Base-by-base conservation (phyloP, 1,284 basidiomycete genomes). In the Dichomitus squalens region DNA sequence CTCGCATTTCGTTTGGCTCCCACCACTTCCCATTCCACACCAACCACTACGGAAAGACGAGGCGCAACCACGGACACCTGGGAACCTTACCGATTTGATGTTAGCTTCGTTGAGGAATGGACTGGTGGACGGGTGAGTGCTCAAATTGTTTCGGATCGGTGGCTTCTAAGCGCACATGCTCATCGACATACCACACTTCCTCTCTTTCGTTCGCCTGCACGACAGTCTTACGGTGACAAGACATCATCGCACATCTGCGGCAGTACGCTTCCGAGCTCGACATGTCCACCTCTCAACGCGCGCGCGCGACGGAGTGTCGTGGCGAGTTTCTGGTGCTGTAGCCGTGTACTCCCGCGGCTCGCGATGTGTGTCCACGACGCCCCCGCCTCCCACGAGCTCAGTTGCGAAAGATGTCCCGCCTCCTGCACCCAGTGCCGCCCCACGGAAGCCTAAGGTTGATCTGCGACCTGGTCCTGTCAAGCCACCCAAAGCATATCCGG, bases 381-480 rank as follows among this genome's bases (percentile, higher is more conserved):
- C 65, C 16, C 64, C 65, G 1, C 68, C 73, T 9, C 69, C 71
- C 12, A 64, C 68, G 33, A 60, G 71, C n/a, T 41, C 72, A 23
- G 49, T 70, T 1, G 41, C 64, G 7, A 53, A 66, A 27, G 40
- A 59, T 14, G 59, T 33, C 52, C 69, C 59, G 8, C 9, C 52
- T 38, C 60, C 55, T 39, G 57, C 58, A 7, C 68, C 67, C 12
- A 65, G 63, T 34, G 57, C 67, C 18, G 52, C 59, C 14, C 38
- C 60, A 7, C 59, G 78, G 40, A 87, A 85, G 66, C 76, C 74
- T 23, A 88, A 84, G 66, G 72, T 88, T 41, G 84, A 87, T 57
- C 74, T 89, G 11, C 78, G 81, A 38, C 88, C 88, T 1, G 84
- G 75, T 5, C 88, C 88, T 27, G 73, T 88, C 60, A 89, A 87